phyloP scores from a whole-genome alignment of 2,329 filamentous ascomycete species.

The Nemania abortiva region DNA sequence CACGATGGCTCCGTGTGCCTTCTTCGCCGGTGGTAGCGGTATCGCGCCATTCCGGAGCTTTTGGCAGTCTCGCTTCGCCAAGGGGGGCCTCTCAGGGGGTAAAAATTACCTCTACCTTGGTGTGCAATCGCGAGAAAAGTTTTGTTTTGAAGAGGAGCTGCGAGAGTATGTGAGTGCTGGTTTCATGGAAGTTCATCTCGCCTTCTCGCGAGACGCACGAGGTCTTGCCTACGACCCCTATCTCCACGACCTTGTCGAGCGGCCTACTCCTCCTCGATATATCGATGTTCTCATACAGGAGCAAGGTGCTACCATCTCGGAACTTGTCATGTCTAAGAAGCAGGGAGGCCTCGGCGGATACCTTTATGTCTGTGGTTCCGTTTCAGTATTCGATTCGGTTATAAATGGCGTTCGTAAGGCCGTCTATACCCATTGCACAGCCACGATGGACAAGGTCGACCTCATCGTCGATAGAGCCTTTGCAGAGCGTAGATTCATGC shows the following conservation, averaged over 20 bases:
- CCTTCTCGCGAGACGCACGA: conserved; percentile 63
- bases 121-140: conserved; percentile 65
- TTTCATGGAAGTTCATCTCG: conserved; percentile 64
- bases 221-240: conserved; percentile 61
- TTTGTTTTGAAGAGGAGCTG: conserved; percentile 63
- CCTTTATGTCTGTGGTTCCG: conserved; percentile 63
- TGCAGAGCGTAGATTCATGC: conserved; percentile 67
- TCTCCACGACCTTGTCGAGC: conserved; percentile 60
- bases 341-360: conserved; percentile 64
- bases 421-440: conserved; percentile 64
- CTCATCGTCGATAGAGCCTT: conserved; percentile 65
- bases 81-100: conserved; percentile 41
- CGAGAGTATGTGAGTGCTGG: conserved; percentile 60
- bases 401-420: conserved; percentile 68
- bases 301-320: conserved; percentile 63
- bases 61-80: conserved; percentile 60
- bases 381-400: conserved; percentile 65
- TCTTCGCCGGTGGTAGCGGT: conserved; percentile 66
- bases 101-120: conserved; percentile 61
- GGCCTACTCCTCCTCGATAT: conserved; percentile 62
- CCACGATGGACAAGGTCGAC: conserved; percentile 65
- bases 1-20: conserved; percentile 62
- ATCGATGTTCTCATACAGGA: conserved; percentile 65
- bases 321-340: conserved; percentile 68
- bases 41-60: conserved; percentile 67